Percentiles rank a stretch among this genome's conserved stretches.
phyloP scores from a whole-genome alignment of 805 yeast genomes.

The Lipomyces sp. region DNA sequence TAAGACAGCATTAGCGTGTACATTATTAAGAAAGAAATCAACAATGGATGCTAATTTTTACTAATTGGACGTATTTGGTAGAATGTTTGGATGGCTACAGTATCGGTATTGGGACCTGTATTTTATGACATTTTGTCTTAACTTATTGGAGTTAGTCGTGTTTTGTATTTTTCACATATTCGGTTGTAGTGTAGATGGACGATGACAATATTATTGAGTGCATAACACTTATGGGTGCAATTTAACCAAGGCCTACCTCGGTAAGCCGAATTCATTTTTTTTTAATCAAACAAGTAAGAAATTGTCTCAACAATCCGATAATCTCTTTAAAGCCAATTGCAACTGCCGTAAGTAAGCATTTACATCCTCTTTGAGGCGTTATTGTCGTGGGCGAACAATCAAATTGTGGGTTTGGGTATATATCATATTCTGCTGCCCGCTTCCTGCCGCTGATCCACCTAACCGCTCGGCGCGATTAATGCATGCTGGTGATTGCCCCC shows the following conservation, averaged over 20 bases:
- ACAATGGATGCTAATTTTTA: background rate
- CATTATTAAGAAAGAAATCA: background rate
- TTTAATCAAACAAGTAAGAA: too few species aligned
- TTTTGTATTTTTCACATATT: background rate
- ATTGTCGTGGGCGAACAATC: too few species aligned
- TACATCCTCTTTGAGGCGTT: too few species aligned
- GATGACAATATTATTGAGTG: background rate
- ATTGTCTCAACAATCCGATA: too few species aligned
- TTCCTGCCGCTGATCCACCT: background rate
- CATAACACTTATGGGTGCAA: too few species aligned
- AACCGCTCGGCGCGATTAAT: background rate
- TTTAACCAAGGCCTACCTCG: too few species aligned
- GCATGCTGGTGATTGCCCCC: background rate
- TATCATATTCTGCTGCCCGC: background rate
- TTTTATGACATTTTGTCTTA: background rate
- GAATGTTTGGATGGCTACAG: background rate
- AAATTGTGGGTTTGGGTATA: background rate
- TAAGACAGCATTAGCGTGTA: slow-evolving; percentile 7
- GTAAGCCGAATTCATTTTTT: too few species aligned
- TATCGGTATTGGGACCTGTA: background rate
- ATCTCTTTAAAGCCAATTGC: too few species aligned
- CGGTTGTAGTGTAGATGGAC: background rate
- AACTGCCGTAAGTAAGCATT: too few species aligned
- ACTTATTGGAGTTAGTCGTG: background rate
- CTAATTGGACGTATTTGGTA: background rate